These are phyloP conservation scores for Starmerella davenportii DNA, from an alignment of 805 yeast species.

Conservation along the genomic window DNA sequence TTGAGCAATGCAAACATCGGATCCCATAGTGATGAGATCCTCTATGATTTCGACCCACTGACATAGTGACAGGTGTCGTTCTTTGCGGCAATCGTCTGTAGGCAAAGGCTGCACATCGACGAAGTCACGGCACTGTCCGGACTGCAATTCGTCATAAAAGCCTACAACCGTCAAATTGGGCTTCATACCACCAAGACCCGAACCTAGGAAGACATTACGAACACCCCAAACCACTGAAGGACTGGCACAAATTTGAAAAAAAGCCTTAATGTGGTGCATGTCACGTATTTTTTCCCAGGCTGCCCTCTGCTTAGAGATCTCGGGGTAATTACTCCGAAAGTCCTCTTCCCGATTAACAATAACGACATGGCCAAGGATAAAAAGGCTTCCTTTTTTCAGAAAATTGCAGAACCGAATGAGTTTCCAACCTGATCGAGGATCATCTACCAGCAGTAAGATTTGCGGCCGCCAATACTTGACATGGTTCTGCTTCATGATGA, in stretches of 20 bases:
- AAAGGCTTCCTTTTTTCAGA: conserved; percentile 86
- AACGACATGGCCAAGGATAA: conserved; percentile 81
- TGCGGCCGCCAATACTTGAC: conserved; percentile 99
- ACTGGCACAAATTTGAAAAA: conserved; percentile 80
- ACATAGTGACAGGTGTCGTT: conserved; percentile 44
- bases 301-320: conserved; percentile 48
- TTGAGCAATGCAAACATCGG: conserved; percentile 84
- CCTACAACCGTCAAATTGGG: conserved; percentile 91
- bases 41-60: conserved; percentile 91
- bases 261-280: conserved; percentile 63
- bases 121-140: conserved; percentile 14
- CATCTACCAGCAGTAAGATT: conserved; percentile 68
- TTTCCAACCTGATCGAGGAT: conserved; percentile 84
- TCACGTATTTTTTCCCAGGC: conserved; percentile 82
- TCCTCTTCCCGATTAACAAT: conserved; percentile 29
- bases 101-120: conserved; percentile 37
- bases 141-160: conserved; percentile 43
- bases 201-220: conserved; percentile 73
- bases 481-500: conserved; percentile 72
- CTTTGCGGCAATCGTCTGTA: conserved; percentile 62
- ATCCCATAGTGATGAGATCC: conserved; percentile 71
- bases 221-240: conserved; percentile 90
- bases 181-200: conserved; percentile 97
- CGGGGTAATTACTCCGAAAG: conserved; percentile 48
- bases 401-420: conserved; percentile 84